These are phyloP conservation scores for Cutaneotrichosporon sp. DNA, from an alignment of 1,284 basidiomycete species.

Conservation along the genomic window DNA sequence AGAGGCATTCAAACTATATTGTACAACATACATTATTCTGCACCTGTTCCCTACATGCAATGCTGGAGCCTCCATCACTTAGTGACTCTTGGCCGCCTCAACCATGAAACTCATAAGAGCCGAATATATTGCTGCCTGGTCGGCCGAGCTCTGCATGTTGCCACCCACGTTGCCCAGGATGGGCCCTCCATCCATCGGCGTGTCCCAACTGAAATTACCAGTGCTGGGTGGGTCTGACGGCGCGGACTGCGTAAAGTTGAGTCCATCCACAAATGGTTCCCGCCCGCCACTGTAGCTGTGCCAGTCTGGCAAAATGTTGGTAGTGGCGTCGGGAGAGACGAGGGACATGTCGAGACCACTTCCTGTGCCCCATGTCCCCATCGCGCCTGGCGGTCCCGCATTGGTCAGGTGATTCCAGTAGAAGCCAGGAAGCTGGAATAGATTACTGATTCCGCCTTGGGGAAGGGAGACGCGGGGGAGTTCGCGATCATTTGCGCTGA, in stretches of 20 bases:
- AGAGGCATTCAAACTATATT: too few species aligned
- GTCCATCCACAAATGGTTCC: too few species aligned
- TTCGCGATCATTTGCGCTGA: conserved; percentile 5
- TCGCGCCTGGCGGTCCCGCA: background rate
- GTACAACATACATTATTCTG: too few species aligned
- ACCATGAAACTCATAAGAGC: conserved; percentile 29
- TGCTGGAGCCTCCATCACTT: background rate
- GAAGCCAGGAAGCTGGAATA: conserved; percentile 37
- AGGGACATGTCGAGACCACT: background rate
- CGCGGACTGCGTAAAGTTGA: too few species aligned
- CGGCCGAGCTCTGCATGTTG: background rate
- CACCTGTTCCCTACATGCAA: too few species aligned
- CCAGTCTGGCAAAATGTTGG: background rate
- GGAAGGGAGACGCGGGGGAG: background rate
- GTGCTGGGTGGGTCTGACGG: background rate
- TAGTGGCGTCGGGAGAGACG: background rate
- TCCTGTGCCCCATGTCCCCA: too few species aligned
- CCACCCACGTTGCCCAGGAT: background rate
- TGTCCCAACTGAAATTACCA: background rate
- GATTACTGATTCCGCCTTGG: conserved; percentile 7
- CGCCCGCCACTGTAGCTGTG: too few species aligned
- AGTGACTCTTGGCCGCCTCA: conserved; percentile 19
- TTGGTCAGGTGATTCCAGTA: conserved; percentile 34
- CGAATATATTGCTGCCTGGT: conserved; percentile 24
- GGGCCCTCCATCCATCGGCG: background rate